Evolutionary conservation across 176 grass and related monocot species (phyloP), one percentile per base, ranked within the genome.

Genomic region (Chrysopogon serrulatus): DNA sequence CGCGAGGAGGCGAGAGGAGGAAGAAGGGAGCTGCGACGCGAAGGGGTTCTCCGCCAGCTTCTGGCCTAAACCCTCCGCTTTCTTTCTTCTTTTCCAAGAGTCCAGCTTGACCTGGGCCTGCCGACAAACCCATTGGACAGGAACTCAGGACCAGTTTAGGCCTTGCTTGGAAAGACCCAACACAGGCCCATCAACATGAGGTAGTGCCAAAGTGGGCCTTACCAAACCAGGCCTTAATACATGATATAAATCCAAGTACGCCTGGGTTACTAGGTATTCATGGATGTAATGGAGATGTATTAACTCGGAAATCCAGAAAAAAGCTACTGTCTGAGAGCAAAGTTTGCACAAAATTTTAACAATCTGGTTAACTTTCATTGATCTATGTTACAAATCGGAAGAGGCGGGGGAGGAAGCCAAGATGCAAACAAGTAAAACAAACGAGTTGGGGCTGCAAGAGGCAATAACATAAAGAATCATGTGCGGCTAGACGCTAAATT

Each of bases 41-140:
- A 37, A 24, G 15, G 66, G 35, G 16, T 34, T 41, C 40, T 53
- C 49, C 49, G 18, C 49, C 10, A 23, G 51, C 6, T 40, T 42
- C 24, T 72, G 14, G 42, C 70, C 70, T 73, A 73, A 73, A 73
- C 71, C 49, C 73, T 59, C 35, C 44, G 44, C 44, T 68, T 82
- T 82, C 79, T 82, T 82, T 57, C 79, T 70, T 82, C 65, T 57
- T 70, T 82, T 21, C 65, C 65, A 82, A 82, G 79, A 36, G 47
- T 60, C 24, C 56, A 60, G 24, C n/a, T 27, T 27, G 56, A 60
- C 33, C 39, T 68, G 47, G 47, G 5, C 72, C 23, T 17, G n/a
- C 53, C 53, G 34, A 60, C 34, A 40, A 13, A n/a, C 11, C 23
- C 11, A 12, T 69, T 68, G 14, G n/a, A 71, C n/a, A n/a, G n/a